Evolutionary conservation across 768 basidiomycete genomes (phyloP).

Genomic region (Lactarius sanguifluus): DNA sequence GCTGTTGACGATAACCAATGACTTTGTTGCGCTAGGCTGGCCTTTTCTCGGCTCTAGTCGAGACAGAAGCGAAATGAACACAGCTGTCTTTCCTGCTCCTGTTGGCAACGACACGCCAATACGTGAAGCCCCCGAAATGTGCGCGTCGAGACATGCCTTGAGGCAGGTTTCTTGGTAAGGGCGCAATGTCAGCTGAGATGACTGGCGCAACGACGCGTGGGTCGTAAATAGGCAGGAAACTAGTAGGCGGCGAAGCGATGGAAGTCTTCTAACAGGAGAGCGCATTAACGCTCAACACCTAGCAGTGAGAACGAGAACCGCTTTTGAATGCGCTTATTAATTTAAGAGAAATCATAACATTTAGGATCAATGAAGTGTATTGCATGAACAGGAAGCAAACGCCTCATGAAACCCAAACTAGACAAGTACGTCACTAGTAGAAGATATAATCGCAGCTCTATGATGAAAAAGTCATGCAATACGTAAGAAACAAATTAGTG

Average conservation of each 20-base stretch:
- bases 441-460: conserved; percentile 39
- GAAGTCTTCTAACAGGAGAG: not conserved
- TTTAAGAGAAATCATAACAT: not conserved
- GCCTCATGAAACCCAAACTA: conserved; percentile 30
- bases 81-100: conserved; percentile 85
- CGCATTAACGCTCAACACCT: not conserved
- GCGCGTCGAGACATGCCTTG: conserved; percentile 69
- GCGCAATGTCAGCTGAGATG: conserved; percentile 49
- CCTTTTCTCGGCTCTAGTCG: conserved; percentile 47
- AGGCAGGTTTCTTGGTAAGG: conserved; percentile 89
- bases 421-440: conserved; percentile 28
- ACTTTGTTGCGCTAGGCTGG: conserved; percentile 48
- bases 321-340: not conserved
- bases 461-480: conserved; percentile 35
- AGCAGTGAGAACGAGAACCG: not conserved
- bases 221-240: conserved; percentile 1
- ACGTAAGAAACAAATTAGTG: conserved; percentile 36
- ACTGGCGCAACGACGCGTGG: not conserved
- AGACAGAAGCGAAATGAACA: conserved; percentile 82
- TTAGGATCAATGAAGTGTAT: conserved; percentile 21
- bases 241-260: not conserved
- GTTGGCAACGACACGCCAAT: conserved; percentile 86
- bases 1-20: conserved; percentile 86
- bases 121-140: conserved; percentile 63
- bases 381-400: conserved; percentile 24